A percentile compares a stretch with the other conserved stretches of the same genome.
Conservation (phyloP, 441 rosid genomes). For the Pelargonium fulgidum region DNA sequence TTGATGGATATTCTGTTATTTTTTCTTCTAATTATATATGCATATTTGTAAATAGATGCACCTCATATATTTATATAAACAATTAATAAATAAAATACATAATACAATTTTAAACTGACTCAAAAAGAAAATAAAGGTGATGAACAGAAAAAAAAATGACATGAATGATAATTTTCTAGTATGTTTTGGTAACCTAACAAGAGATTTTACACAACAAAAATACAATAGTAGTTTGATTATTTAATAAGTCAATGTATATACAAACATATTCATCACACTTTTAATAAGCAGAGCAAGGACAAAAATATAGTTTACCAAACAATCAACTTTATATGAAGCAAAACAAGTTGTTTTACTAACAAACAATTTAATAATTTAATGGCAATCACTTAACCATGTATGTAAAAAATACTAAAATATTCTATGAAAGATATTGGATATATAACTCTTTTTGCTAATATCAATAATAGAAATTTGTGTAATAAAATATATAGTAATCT, state of each 20-base stretch:
- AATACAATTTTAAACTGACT: neutral
- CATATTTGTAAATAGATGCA: neutral
- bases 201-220: neutral
- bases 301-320: too few species aligned
- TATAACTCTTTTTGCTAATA: too few species aligned
- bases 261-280: too few species aligned
- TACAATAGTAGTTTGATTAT: neutral
- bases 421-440: neutral
- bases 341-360: neutral
- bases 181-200: constrained; percentile 5
- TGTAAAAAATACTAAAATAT: neutral
- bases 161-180: neutral
- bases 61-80: neutral
- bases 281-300: too few species aligned
- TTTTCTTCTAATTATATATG: neutral
- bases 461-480: neutral
- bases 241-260: too few species aligned
- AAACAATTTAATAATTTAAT: neutral
- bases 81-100: neutral
- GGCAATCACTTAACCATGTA: neutral
- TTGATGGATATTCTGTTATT: too few species aligned
- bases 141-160: neutral
- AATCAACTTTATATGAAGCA: too few species aligned
- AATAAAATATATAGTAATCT: neutral
- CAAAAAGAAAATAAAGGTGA: neutral